Evolutionary conservation across 1,284 basidiomycete genomes (phyloP), one percentile per base, ranked within the genome.

Genomic region (Cryptococcus floricola): DNA sequence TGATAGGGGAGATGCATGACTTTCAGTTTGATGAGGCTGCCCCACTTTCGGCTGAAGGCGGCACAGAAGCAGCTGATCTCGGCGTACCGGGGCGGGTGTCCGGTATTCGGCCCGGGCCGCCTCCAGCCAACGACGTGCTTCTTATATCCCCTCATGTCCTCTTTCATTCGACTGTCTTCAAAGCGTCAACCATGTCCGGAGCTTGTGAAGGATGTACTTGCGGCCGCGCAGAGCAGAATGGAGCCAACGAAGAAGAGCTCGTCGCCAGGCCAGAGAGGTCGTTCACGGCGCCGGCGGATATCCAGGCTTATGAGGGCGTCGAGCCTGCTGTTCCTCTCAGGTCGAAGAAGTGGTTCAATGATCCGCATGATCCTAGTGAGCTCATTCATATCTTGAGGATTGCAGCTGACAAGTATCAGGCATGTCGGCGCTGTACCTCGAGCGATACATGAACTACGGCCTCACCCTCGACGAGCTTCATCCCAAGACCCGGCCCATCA

Each of bases 401-500:
- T 19, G 9, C 14, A 4, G 45, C 55, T 61, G 49, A 63, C 44
- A 13, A 10, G 37, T 49, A 52, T 47, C 49, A 68, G 68, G 65
- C 50, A 62, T 67, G 63, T 62, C 65, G 4, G 61, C 65, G 5
- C 54, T 68, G 39, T 74, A 77, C 56, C 62, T 70, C 45, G 75
- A 77, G 59, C 68, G 75, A 44, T 77, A 74, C 63, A 63, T 77
- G 38, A 77, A 76, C 60, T 62, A 57, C 27, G 75, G 75, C 18
- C 53, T 70, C 41, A 76, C 74, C 3, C 55, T 57, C 13, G 52
- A 56, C 42, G 55, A 57, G 37, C 49, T 61, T 3, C 53, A 43
- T 5, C 56, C 61, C 77, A 86, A 91, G 61, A 81, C 87, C 69
- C 91, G 91, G 73, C 87, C 91, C 46, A 93, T 96, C 87, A 88